A percentile compares a stretch with the other conserved stretches of the same genome.
Conservation (phyloP, 805 yeast species). For the Metschnikowia picachoensis region DNA sequence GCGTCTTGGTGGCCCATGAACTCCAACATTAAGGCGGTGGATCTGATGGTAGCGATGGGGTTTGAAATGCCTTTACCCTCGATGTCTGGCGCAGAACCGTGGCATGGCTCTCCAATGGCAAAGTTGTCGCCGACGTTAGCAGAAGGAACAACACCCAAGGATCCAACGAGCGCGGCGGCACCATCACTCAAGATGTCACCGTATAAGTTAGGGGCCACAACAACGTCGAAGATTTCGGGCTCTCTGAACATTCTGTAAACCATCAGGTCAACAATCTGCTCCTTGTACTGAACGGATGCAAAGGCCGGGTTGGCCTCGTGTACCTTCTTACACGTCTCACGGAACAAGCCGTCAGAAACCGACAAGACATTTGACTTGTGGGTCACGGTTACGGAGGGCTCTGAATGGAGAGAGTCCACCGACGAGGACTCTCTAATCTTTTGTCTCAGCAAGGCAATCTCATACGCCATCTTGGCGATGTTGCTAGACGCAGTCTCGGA, state of each 20-base stretch:
- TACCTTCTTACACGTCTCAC: conserved; percentile 72
- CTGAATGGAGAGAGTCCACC: conserved; percentile 29
- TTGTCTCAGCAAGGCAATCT: conserved; percentile 90
- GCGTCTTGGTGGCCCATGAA: conserved; percentile 88
- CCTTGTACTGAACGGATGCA: conserved; percentile 65
- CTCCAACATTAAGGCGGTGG: conserved; percentile 95
- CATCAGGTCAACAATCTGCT: conserved; percentile 99
- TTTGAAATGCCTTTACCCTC: conserved; percentile 93
- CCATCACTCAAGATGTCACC: conserved; percentile 97
- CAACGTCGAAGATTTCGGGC: conserved; percentile 95
- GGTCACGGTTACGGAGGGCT: conserved; percentile 80
- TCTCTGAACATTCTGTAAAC: conserved; percentile 98
- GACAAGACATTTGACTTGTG: conserved; percentile 96
- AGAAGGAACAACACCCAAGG: conserved; percentile 96
- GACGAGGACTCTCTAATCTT: conserved; percentile 62
- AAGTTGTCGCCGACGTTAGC: conserved; percentile 96
- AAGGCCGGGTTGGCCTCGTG: conserved; percentile 59
- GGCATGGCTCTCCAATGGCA: conserved; percentile 99
- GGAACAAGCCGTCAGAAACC: conserved; percentile 90
- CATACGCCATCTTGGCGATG: conserved; percentile 88
- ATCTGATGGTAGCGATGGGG: conserved; percentile 97
- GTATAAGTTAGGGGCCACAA: conserved; percentile 96
- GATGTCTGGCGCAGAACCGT: conserved; percentile 98
- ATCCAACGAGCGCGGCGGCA: conserved; percentile 97
- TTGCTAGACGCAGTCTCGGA: conserved; percentile 79